Conservation (phyloP, 2,329 filamentous ascomycete genomes). For the Pseudogymnoascus sp. region DNA sequence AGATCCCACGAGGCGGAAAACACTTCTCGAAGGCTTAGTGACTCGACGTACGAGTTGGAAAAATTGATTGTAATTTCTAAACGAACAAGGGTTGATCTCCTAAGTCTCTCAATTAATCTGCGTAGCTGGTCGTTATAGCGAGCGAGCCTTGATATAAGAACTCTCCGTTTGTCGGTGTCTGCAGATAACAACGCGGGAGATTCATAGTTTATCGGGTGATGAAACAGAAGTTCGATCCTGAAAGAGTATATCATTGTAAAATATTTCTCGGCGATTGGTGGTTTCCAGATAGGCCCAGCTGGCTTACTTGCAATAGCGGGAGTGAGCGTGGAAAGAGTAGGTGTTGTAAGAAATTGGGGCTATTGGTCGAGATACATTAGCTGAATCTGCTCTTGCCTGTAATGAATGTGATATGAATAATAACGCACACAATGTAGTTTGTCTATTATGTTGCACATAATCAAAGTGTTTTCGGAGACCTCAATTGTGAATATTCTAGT, state of each 20-base stretch:
- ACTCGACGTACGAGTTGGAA: slow-evolving; percentile 12
- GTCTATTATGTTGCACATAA: slow-evolving; percentile 15
- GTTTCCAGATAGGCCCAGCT: slow-evolving; percentile 12
- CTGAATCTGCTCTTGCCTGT: neutral
- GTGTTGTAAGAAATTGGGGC: neutral
- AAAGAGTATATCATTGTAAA: slow-evolving; percentile 16
- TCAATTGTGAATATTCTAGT: slow-evolving; percentile 17
- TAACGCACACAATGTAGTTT: neutral
- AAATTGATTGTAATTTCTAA: too few relatives aligned
- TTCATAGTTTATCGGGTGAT: neutral
- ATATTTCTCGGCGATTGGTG: slow-evolving; percentile 12
- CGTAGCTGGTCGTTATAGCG: slow-evolving; percentile 18
- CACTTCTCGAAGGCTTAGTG: slow-evolving; percentile 3
- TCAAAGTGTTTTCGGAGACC: slow-evolving; percentile 12
- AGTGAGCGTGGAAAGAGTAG: slow-evolving; percentile 2
- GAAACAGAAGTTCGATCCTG: slow-evolving; percentile 12
- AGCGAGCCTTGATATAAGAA: slow-evolving; percentile 12
- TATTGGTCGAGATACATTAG: neutral
- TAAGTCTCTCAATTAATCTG: slow-evolving; percentile 16
- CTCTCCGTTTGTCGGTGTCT: neutral
- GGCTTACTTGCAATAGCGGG: slow-evolving; percentile 8
- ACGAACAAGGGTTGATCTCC: slow-evolving; percentile 8
- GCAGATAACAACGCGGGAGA: neutral
- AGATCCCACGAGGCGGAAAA: slow-evolving; percentile 10
- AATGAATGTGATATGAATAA: neutral